phyloP scores from a whole-genome alignment of 805 yeast species.

The Candida khao-thaluensis region DNA sequence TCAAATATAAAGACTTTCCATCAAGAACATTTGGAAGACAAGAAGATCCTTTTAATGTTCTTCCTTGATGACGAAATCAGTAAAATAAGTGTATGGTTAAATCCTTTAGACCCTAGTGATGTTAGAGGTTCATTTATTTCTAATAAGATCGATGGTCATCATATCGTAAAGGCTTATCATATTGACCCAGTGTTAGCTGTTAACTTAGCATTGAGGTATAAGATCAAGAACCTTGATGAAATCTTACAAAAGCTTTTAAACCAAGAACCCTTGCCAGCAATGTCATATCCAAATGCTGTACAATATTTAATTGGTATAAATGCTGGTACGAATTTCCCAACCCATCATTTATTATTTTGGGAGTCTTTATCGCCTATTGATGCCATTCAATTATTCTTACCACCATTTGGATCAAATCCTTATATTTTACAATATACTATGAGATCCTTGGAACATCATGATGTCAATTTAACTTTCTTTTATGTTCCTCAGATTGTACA shows the following conservation, averaged over 20 bases:
- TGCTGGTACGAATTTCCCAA: constrained; percentile 37
- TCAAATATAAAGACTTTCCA: constrained; percentile 21
- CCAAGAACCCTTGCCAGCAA: constrained; percentile 58
- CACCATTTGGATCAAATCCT: constrained; percentile 66
- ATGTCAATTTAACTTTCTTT: constrained; percentile 84
- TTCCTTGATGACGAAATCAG: constrained; percentile 77
- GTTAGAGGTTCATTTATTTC: constrained; percentile 36
- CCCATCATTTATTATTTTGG: constrained; percentile 61
- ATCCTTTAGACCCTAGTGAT: constrained; percentile 51
- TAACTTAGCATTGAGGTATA: constrained; percentile 62
- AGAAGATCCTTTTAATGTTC: constrained; percentile 53
- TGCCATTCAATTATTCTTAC: constrained; percentile 78
- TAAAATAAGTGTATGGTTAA: constrained; percentile 74
- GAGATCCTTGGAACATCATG: constrained; percentile 85
- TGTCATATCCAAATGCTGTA: constrained; percentile 57
- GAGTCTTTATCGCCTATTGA: constrained; percentile 76
- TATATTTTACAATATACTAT: constrained; percentile 80
- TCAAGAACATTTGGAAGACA: constrained; percentile 37
- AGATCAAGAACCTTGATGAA: constrained; percentile 39
- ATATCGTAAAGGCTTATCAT: constrained; percentile 57
- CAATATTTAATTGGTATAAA: constrained; percentile 48
- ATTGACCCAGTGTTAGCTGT: constrained; percentile 74
- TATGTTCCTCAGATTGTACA: constrained; percentile 99
- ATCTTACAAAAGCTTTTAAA: constrained; percentile 46
- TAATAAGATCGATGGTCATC: constrained; percentile 34